Conservation (phyloP, 495 filamentous ascomycete genomes). For the Aspergillus heteromorphus region DNA sequence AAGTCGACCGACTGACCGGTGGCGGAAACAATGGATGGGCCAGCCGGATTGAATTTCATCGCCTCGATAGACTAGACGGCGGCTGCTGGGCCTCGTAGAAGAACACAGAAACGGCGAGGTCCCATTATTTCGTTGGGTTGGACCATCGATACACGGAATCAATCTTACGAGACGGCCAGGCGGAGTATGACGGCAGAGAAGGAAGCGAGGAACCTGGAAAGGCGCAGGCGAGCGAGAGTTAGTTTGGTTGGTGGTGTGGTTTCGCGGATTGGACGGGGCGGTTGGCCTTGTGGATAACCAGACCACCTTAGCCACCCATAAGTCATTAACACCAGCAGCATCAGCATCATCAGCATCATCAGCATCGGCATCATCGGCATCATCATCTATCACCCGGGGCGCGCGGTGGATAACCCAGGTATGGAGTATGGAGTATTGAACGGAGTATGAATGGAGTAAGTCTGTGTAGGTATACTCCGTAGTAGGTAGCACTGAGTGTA, state of each 20-base stretch:
- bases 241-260: neutral
- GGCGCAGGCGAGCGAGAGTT: neutral
- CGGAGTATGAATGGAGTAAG: neutral
- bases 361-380: no score
- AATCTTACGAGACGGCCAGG: slow-evolving; percentile 11
- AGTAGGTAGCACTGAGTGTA: neutral
- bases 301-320: neutral
- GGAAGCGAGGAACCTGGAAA: neutral
- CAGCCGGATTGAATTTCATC: slow-evolving; percentile 8
- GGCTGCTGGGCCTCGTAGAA: slow-evolving; percentile 1
- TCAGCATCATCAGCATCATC: no score
- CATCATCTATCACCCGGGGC: no score
- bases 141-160: slow-evolving; percentile 17
- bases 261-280: neutral
- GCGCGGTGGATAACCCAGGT: neutral
- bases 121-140: slow-evolving; percentile 19
- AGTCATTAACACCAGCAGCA: neutral
- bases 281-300: neutral
- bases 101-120: slow-evolving; percentile 5
- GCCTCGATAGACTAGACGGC: neutral
- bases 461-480: neutral
- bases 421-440: neutral
- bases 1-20: neutral
- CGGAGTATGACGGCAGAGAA: slow-evolving; percentile 2
- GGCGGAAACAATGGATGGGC: slow-evolving; percentile 3